Evolutionary conservation across 2,329 filamentous ascomycete species (phyloP).

Genomic region (Dryadomyces sulphureus): DNA sequence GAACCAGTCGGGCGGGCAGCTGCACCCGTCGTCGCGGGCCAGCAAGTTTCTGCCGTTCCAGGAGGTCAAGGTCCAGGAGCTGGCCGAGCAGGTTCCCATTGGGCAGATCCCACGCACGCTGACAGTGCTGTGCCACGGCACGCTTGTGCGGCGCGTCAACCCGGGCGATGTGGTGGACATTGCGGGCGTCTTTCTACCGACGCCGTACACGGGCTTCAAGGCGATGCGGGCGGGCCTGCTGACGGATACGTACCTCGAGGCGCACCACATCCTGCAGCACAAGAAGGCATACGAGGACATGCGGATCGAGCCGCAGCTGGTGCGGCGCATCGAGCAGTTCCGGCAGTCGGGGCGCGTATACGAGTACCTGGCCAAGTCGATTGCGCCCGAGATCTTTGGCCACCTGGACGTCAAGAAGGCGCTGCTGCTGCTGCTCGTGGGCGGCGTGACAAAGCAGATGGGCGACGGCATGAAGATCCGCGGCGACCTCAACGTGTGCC

Average conservation of each 20-base stretch:
- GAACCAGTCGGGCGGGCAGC: constrained; percentile 85
- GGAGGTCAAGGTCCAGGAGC: constrained; percentile 95
- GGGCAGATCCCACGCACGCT: constrained; percentile 90
- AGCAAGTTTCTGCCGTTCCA: constrained; percentile 97
- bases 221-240: constrained; percentile 92
- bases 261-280: constrained; percentile 85
- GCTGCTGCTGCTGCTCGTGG: constrained; percentile 84
- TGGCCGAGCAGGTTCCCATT: constrained; percentile 97
- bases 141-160: constrained; percentile 71
- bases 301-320: constrained; percentile 62
- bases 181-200: constrained; percentile 89
- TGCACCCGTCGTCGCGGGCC: constrained; percentile 87
- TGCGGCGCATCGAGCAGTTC: constrained; percentile 74
- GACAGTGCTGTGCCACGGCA: constrained; percentile 80
- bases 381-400: constrained; percentile 93
- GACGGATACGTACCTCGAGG: constrained; percentile 93
- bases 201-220: constrained; percentile 97
- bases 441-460: constrained; percentile 92
- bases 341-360: constrained; percentile 82
- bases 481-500: constrained; percentile 94
- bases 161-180: constrained; percentile 91
- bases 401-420: constrained; percentile 98
- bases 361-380: constrained; percentile 87
- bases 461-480: constrained; percentile 97
- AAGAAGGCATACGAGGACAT: constrained; percentile 97